Base-by-base conservation (phyloP, 257 asterid species). In the Primulina tabacum region DNA sequence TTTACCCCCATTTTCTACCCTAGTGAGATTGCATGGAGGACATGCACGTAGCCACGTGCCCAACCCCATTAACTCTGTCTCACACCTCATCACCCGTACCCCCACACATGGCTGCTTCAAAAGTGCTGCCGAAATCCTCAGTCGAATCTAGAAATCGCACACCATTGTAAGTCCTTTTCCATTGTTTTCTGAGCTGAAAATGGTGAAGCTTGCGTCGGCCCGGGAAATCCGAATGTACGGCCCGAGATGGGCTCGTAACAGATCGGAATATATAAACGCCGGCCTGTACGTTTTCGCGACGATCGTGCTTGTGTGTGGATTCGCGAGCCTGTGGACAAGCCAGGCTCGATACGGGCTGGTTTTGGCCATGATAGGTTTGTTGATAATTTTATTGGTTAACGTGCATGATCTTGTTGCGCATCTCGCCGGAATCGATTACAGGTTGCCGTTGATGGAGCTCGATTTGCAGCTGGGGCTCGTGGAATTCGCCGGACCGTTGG, bases 141-240 rank as follows among this genome's bases (percentile, higher is more conserved):
- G 50, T 28, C 4, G 12, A n/a, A 28, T 40, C 10, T 7, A 40
- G 24, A 21, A 21, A 21, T 21, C 24, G 24, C 24, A 21, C 24
- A 21, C 24, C 24, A 21, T 2, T 28, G 29, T 28, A 28, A 28
- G 0, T 28, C 29, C 29, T 28, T 28, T 28, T 7, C 37, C 8
- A 12, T 11, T 16, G 8, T 4, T 11, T 30, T 20, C 32, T 3
- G 2, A 20, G 2, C 8, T n/a, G 26, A 67, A 57, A 60, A 92
- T 94, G 99, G 99, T 89, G 90, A 94, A 94, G 82, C 76, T 94
- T 59, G 92, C 92, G 64, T 76, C 99, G 77, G 93, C 93, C 57
- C 84, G 99, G 0, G 99, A 94, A 52, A 73, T 56, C 72, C 85
- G 99, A 11, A 72, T 67, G 76, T 94, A 94, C 90, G 97, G 97